Evolutionary conservation across 441 rosid species (phyloP).

Genomic region (Dalechampia spathulata): DNA sequence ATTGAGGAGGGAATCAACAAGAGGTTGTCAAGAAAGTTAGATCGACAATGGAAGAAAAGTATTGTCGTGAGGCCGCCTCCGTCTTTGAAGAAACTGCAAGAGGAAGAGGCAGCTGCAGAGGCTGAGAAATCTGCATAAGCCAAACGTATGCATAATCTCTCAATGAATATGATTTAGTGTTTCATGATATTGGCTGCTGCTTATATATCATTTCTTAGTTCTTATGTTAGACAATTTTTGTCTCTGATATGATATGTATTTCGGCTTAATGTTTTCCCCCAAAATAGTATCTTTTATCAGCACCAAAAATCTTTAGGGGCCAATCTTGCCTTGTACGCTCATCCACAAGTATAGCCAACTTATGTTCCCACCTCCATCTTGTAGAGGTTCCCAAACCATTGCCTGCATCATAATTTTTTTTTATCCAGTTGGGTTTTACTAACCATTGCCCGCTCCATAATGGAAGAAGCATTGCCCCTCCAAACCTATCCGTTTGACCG

Average conservation of each 20-base stretch:
- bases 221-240: not conserved
- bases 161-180: not conserved
- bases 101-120: constrained; percentile 80
- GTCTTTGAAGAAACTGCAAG: constrained; percentile 55
- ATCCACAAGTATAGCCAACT: not conserved
- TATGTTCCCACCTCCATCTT: not conserved
- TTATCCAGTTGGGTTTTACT: no score
- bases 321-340: no score
- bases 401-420: no score
- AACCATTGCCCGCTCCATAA: no score
- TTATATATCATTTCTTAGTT: constrained; percentile 1
- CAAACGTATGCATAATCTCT: no score
- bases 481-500: no score
- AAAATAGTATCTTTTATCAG: no score
- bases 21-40: constrained; percentile 84
- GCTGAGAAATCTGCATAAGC: constrained; percentile 60
- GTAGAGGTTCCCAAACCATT: constrained; percentile 8
- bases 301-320: no score
- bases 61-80: constrained; percentile 78
- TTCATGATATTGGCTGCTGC: constrained; percentile 1
- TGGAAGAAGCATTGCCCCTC: no score
- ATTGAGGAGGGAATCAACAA: constrained; percentile 71
- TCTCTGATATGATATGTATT: not conserved
- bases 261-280: not conserved
- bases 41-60: constrained; percentile 81